These are phyloP conservation scores for Amylocarpus encephaloides DNA, from an alignment of 2,329 filamentous ascomycete genomes.

Conservation along the genomic window DNA sequence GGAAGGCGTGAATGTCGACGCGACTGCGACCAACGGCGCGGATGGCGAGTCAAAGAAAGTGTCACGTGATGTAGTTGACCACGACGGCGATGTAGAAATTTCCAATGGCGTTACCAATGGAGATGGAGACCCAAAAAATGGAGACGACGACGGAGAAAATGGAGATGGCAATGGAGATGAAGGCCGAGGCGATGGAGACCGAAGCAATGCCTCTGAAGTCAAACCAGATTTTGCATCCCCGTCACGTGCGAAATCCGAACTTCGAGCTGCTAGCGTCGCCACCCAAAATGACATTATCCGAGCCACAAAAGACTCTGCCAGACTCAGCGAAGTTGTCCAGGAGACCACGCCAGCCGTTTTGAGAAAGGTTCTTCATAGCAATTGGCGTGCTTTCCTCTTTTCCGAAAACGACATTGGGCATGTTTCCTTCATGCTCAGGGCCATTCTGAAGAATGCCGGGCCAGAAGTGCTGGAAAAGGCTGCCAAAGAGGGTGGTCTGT, in stretches of 20 bases:
- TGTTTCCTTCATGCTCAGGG: slow-evolving; percentile 24
- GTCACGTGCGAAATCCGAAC: too few species aligned
- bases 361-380: slow-evolving; percentile 15
- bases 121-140: too few species aligned
- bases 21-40: neutral
- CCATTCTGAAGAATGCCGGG: slow-evolving; percentile 24
- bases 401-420: slow-evolving; percentile 18
- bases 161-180: too few species aligned
- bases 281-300: neutral
- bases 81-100: neutral
- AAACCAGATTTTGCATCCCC: too few species aligned
- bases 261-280: too few species aligned
- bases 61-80: neutral
- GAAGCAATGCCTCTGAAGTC: too few species aligned
- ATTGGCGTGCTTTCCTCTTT: slow-evolving; percentile 18
- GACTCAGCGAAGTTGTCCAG: slow-evolving; percentile 17
- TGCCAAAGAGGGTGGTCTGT: slow-evolving; percentile 18
- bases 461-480: slow-evolving; percentile 18
- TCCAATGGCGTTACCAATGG: neutral
- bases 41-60: neutral
- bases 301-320: slow-evolving; percentile 17
- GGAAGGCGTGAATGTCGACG: too few species aligned
- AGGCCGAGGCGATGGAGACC: too few species aligned
- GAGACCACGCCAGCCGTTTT: slow-evolving; percentile 19
- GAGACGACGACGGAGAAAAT: too few species aligned